Evolutionary conservation across 768 basidiomycete genomes (phyloP).

Genomic region (Fistulinella prunicolor): DNA sequence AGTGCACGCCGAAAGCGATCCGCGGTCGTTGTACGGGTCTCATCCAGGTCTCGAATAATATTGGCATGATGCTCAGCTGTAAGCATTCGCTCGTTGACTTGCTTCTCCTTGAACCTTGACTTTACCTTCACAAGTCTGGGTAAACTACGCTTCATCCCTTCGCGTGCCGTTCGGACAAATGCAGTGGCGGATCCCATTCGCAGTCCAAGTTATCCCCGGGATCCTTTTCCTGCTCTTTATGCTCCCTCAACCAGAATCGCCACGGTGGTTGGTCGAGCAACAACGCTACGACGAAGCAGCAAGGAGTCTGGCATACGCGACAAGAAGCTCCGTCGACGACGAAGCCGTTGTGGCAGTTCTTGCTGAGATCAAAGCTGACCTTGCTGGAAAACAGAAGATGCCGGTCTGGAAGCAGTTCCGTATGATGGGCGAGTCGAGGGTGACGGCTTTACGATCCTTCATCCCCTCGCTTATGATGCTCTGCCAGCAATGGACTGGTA

Average conservation of each 20-base stretch:
- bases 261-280: slow-evolving; percentile 54
- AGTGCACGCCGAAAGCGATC: slow-evolving; percentile 46
- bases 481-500: slow-evolving; percentile 50
- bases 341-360: slow-evolving; percentile 35
- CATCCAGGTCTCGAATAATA: slow-evolving; percentile 33
- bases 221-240: slow-evolving; percentile 45
- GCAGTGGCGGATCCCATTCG: slow-evolving; percentile 55
- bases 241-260: slow-evolving; percentile 52
- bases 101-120: background rate
- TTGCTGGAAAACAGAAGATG: slow-evolving; percentile 39
- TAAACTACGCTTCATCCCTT: slow-evolving; percentile 43
- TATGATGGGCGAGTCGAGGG: slow-evolving; percentile 44
- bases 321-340: slow-evolving; percentile 33
- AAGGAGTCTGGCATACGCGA: slow-evolving; percentile 36
- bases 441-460: slow-evolving; percentile 42
- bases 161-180: slow-evolving; percentile 36
- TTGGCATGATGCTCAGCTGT: slow-evolving; percentile 38
- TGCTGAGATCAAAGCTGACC: slow-evolving; percentile 48
- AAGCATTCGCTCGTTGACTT: slow-evolving; percentile 4
- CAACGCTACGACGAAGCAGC: slow-evolving; percentile 42
- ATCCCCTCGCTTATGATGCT: slow-evolving; percentile 49
- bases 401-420: slow-evolving; percentile 36
- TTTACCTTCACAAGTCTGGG: slow-evolving; percentile 37
- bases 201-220: slow-evolving; percentile 51
- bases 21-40: slow-evolving; percentile 50